A percentile compares a stretch with the other conserved stretches of the same genome.
Evolutionary conservation across 495 filamentous ascomycete species (phyloP).

Genomic region (Hypoxylon crocopeplum): DNA sequence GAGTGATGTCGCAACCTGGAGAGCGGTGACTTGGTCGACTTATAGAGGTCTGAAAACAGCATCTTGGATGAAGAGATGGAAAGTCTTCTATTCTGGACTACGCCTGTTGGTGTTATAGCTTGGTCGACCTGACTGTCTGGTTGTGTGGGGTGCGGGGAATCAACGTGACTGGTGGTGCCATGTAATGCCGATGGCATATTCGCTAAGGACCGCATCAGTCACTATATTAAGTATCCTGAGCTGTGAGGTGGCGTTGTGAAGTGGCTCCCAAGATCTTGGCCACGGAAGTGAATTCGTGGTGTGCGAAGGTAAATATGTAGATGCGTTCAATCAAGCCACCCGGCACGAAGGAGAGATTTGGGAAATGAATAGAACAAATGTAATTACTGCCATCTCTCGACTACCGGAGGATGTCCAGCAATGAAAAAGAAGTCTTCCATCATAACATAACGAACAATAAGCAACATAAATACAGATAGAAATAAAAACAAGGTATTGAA

Average conservation of each 20-base stretch:
- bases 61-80: slow-evolving; percentile 40
- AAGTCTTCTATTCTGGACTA: slow-evolving; percentile 21
- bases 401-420: neutral
- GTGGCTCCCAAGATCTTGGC: slow-evolving; percentile 7
- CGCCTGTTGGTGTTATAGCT: slow-evolving; percentile 32
- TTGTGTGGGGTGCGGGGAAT: slow-evolving; percentile 42
- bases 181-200: slow-evolving; percentile 34
- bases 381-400: slow-evolving; percentile 20
- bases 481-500: neutral
- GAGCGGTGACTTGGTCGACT: slow-evolving; percentile 44
- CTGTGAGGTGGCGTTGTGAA: slow-evolving; percentile 12
- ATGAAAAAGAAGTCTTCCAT: slow-evolving; percentile 6
- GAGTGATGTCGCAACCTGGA: slow-evolving; percentile 48
- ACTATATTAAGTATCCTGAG: slow-evolving; percentile 16
- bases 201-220: slow-evolving; percentile 34
- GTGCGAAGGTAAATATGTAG: neutral
- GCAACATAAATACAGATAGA: neutral
- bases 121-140: slow-evolving; percentile 25
- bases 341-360: slow-evolving; percentile 4
- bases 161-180: slow-evolving; percentile 41
- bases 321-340: slow-evolving; percentile 19
- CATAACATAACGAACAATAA: slow-evolving; percentile 3
- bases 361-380: slow-evolving; percentile 6
- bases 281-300: neutral
- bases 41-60: slow-evolving; percentile 46